phyloP scores from a whole-genome alignment of 345 rosid genomes.

The Turritis glabra region DNA sequence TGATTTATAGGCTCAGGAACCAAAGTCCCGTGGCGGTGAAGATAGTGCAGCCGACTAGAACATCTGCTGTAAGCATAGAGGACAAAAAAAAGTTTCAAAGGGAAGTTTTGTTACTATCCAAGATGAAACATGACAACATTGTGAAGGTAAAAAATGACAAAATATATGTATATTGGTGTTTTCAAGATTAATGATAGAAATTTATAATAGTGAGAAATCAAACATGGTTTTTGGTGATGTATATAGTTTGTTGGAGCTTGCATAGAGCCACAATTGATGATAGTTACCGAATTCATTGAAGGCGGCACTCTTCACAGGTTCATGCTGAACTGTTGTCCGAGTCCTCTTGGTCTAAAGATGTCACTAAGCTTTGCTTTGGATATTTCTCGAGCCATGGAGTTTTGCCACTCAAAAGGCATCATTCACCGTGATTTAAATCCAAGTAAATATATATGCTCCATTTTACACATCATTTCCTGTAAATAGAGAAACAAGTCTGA shows the following conservation, averaged over 20 bases:
- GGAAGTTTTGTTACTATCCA: slow-evolving; percentile 57
- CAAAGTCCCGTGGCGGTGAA: slow-evolving; percentile 53
- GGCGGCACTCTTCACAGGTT: slow-evolving; percentile 52
- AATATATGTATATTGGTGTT: not conserved
- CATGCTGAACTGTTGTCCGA: slow-evolving; percentile 49
- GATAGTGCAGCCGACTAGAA: slow-evolving; percentile 47
- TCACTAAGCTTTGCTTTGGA: slow-evolving; percentile 54
- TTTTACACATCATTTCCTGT: not conserved
- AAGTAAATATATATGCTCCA: slow-evolving; percentile 37
- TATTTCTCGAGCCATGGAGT: slow-evolving; percentile 65
- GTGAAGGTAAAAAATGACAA: slow-evolving; percentile 42
- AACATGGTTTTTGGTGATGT: not conserved
- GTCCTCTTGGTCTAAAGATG: slow-evolving; percentile 39
- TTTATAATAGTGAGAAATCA: not conserved
- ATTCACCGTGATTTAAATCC: slow-evolving; percentile 79
- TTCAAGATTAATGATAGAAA: not conserved
- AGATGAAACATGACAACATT: slow-evolving; percentile 51
- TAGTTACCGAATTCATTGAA: slow-evolving; percentile 59
- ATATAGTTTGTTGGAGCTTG: slow-evolving; percentile 59
- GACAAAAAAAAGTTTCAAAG: slow-evolving; percentile 50
- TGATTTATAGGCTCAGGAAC: slow-evolving; percentile 25
- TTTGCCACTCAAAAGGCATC: slow-evolving; percentile 62
- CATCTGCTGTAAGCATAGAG: slow-evolving; percentile 34
- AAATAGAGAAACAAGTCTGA: not conserved
- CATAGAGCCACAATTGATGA: slow-evolving; percentile 53